phyloP scores from a whole-genome alignment of 768 basidiomycete genomes.

The Tricholomella constricta region DNA sequence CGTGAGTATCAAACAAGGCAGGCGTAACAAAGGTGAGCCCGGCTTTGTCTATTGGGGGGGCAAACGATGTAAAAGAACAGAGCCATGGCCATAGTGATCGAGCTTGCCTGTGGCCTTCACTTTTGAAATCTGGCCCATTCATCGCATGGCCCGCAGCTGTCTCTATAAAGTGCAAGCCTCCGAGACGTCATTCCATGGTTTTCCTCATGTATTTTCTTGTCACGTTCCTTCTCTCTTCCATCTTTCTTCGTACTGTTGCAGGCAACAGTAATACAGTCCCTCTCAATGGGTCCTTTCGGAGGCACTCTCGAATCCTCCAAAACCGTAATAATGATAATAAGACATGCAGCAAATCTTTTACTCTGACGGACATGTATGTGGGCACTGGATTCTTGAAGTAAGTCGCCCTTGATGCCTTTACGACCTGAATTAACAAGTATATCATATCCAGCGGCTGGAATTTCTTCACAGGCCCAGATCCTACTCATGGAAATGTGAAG shows the following conservation, averaged over 20 bases:
- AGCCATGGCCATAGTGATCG: neutral
- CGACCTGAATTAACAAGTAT: neutral
- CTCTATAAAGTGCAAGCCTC: slow-evolving; percentile 6
- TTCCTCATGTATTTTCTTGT: slow-evolving; percentile 9
- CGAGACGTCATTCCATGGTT: neutral
- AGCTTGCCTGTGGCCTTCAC: neutral
- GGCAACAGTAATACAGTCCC: slow-evolving; percentile 23
- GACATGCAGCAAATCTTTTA: slow-evolving; percentile 25
- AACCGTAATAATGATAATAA: slow-evolving; percentile 23
- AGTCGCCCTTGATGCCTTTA: slow-evolving; percentile 15
- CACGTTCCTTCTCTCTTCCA: slow-evolving; percentile 3
- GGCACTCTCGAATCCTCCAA: slow-evolving; percentile 22
- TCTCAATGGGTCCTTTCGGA: slow-evolving; percentile 8
- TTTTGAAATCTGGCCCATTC: neutral
- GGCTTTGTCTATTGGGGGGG: neutral
- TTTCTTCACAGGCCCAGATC: slow-evolving; percentile 65
- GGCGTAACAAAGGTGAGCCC: neutral
- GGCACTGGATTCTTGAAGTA: slow-evolving; percentile 67
- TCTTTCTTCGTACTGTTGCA: slow-evolving; percentile 28
- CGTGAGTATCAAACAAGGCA: neutral
- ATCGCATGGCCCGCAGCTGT: neutral
- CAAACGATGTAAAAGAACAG: neutral
- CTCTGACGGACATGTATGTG: slow-evolving; percentile 35
- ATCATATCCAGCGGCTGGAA: slow-evolving; percentile 57
- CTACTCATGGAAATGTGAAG: slow-evolving; percentile 70